Percentiles rank a stretch among this genome's conserved stretches.
Conservation (phyloP, 176 grass and related monocot species). For the Hsuehochloa calcarea region DNA sequence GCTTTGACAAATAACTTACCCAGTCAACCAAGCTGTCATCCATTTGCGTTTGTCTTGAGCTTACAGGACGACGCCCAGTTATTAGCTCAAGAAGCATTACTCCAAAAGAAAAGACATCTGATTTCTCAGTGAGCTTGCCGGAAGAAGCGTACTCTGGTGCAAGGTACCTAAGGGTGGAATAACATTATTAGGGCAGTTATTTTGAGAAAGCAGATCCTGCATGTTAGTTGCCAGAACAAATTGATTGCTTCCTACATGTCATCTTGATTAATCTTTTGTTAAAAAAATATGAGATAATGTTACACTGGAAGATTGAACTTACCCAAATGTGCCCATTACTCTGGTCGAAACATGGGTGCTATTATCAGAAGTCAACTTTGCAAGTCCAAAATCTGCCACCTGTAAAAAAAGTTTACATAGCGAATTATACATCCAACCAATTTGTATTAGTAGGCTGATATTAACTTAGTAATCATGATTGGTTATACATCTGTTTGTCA, state of each 20-base stretch:
- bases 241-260: neutral
- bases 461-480: slow-evolving; percentile 25
- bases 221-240: neutral
- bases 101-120: slow-evolving; percentile 94
- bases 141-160: slow-evolving; percentile 98
- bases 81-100: slow-evolving; percentile 98
- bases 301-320: slow-evolving; percentile 25
- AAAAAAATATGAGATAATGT: slow-evolving; percentile 8
- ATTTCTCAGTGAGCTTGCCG: slow-evolving; percentile 92
- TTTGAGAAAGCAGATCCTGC: neutral
- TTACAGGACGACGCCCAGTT: slow-evolving; percentile 83
- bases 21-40: slow-evolving; percentile 95
- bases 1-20: slow-evolving; percentile 48
- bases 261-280: neutral
- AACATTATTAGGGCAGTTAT: slow-evolving; percentile 16
- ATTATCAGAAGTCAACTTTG: slow-evolving; percentile 75
- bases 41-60: slow-evolving; percentile 61
- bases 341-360: slow-evolving; percentile 93
- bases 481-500: slow-evolving; percentile 1
- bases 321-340: slow-evolving; percentile 98
- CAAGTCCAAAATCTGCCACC: slow-evolving; percentile 99
- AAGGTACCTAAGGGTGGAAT: slow-evolving; percentile 65
- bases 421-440: neutral
- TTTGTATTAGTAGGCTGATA: slow-evolving; percentile 13
- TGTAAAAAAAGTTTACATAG: slow-evolving; percentile 39